phyloP scores from a whole-genome alignment of 768 basidiomycete genomes.

The Dentipellis sp. region DNA sequence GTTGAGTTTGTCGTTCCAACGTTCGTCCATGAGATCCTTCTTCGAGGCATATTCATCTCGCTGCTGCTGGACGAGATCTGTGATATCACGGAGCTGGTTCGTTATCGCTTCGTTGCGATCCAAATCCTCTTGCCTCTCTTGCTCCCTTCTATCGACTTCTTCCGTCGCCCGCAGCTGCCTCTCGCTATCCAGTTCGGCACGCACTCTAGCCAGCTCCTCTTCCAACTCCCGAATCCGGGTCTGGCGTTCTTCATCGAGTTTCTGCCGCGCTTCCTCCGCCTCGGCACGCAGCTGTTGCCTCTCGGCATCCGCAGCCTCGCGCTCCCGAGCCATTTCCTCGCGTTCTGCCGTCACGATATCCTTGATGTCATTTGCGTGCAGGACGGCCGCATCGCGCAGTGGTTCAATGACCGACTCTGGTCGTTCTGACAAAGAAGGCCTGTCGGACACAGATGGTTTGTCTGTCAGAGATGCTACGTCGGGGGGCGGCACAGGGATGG shows the following conservation, averaged over 20 bases:
- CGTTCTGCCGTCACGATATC: slow-evolving; percentile 24
- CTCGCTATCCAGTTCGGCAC: slow-evolving; percentile 56
- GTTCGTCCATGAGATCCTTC: slow-evolving; percentile 48
- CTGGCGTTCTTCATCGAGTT: slow-evolving; percentile 38
- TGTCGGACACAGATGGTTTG: too few relatives aligned
- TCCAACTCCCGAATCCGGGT: slow-evolving; percentile 51
- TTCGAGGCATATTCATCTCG: slow-evolving; percentile 50
- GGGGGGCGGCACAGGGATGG: not conserved
- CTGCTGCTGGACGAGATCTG: slow-evolving; percentile 64
- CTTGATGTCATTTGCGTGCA: slow-evolving; percentile 47
- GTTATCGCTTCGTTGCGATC: slow-evolving; percentile 56
- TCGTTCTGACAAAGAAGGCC: slow-evolving; percentile 13
- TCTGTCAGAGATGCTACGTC: slow-evolving; percentile 3
- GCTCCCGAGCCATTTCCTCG: slow-evolving; percentile 13
- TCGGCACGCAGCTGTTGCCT: slow-evolving; percentile 9
- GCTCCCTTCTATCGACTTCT: slow-evolving; percentile 54
- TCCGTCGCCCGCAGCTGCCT: slow-evolving; percentile 46
- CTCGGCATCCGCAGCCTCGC: slow-evolving; percentile 13
- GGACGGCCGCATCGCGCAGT: slow-evolving; percentile 40
- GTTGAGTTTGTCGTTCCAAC: slow-evolving; percentile 52
- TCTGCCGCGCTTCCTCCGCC: slow-evolving; percentile 6
- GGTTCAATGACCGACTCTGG: slow-evolving; percentile 33
- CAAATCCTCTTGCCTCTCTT: slow-evolving; percentile 42
- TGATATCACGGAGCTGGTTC: slow-evolving; percentile 59
- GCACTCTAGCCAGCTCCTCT: slow-evolving; percentile 48